A percentile compares a stretch with the other conserved stretches of the same genome.
phyloP scores from a whole-genome alignment of 2,329 filamentous ascomycete species.

The Incumbomyces lentus region DNA sequence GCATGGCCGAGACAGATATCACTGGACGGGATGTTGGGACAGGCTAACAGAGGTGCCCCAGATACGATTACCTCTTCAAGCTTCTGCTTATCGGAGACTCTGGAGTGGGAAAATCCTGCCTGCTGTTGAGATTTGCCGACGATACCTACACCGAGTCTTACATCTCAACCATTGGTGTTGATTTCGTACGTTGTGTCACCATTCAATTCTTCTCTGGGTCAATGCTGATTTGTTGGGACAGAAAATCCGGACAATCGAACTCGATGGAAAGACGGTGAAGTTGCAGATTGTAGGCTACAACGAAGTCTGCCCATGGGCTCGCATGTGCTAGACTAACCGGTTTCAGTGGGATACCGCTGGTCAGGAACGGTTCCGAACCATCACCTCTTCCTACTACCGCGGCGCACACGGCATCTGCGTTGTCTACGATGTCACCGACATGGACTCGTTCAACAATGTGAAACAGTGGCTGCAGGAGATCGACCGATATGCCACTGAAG shows the following conservation, averaged over 20 bases:
- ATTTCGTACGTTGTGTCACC: constrained; percentile 63
- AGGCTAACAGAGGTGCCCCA: constrained; percentile 28
- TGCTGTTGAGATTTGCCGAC: constrained; percentile 94
- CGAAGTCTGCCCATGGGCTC: too few relatives aligned
- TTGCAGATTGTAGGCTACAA: constrained; percentile 76
- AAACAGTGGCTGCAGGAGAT: constrained; percentile 99
- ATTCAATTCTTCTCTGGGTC: neutral
- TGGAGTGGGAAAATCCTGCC: constrained; percentile 98
- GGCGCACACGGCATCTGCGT: constrained; percentile 98
- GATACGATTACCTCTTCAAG: constrained; percentile 99
- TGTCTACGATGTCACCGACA: constrained; percentile 99
- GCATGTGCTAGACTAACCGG: constrained; percentile 12
- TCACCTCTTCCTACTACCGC: constrained; percentile 98
- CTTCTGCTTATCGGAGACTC: constrained; percentile 99
- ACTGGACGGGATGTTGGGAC: too few relatives aligned
- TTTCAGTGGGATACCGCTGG: constrained; percentile 94
- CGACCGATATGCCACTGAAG: constrained; percentile 96
- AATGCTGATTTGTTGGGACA: constrained; percentile 29
- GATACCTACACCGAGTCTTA: constrained; percentile 99
- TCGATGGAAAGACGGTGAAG: constrained; percentile 99
- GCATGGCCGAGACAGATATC: neutral
- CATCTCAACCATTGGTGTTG: constrained; percentile 98
- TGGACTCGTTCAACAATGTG: constrained; percentile 99
- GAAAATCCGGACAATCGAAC: constrained; percentile 99
- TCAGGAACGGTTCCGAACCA: constrained; percentile 98